These are phyloP conservation scores for Kazachstania psychrophila DNA, from an alignment of 805 yeast species.

Conservation along the genomic window DNA sequence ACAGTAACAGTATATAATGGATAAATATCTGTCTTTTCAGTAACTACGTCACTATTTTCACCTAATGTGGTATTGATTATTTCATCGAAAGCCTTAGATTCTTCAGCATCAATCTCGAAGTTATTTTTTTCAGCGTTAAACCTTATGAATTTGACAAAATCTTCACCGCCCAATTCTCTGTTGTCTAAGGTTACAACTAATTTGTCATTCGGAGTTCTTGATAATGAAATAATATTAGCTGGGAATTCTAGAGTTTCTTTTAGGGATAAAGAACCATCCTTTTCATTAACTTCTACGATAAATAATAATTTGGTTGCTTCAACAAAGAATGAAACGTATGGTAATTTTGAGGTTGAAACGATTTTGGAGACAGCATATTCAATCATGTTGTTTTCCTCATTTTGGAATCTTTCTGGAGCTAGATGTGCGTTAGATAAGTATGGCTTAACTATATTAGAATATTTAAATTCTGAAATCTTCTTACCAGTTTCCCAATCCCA, in stretches of 20 bases:
- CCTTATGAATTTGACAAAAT: conserved; percentile 14
- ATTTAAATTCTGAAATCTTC: conserved; percentile 40
- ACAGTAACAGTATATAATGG: conserved; percentile 42
- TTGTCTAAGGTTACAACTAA: conserved; percentile 31
- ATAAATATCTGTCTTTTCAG: conserved; percentile 33
- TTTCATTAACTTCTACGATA: conserved; percentile 20
- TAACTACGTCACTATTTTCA: conserved; percentile 25
- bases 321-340: conserved; percentile 36
- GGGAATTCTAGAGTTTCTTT: conserved; percentile 27
- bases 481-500: conserved; percentile 72
- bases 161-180: conserved; percentile 11
- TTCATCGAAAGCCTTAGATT: conserved; percentile 14
- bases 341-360: conserved; percentile 26
- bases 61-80: conserved; percentile 20
- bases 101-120: conserved; percentile 17
- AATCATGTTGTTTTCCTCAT: conserved; percentile 36
- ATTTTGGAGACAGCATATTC: conserved; percentile 48
- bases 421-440: conserved; percentile 47
- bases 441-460: conserved; percentile 35
- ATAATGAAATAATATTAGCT: conserved; percentile 26
- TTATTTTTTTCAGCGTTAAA: conserved; percentile 14
- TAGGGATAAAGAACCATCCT: conserved; percentile 17
- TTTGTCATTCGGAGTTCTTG: conserved; percentile 22
- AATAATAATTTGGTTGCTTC: conserved; percentile 43
- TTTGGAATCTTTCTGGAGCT: conserved; percentile 57